These are phyloP conservation scores for Magnolia officinalis DNA, from an alignment of 164 flowering plant species.

Conservation along the genomic window DNA sequence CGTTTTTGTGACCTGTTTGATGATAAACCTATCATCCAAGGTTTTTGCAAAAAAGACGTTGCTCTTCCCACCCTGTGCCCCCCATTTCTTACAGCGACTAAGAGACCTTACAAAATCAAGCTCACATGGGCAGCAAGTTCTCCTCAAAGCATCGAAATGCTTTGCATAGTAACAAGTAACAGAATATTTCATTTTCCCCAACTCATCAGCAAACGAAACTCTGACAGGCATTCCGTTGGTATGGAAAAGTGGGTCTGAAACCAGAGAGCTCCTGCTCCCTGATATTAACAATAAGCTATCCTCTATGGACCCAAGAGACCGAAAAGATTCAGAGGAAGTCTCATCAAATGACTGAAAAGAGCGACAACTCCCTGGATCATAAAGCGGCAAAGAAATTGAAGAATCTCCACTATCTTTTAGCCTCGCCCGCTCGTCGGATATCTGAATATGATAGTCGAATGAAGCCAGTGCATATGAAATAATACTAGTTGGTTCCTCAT, in stretches of 20 bases:
- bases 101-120: slow-evolving; percentile 81
- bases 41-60: slow-evolving; percentile 96
- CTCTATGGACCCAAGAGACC: slow-evolving; percentile 55
- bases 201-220: slow-evolving; percentile 60
- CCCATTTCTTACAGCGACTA: slow-evolving; percentile 96
- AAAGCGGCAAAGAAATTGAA: slow-evolving; percentile 30
- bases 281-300: slow-evolving; percentile 58
- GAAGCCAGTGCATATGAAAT: slow-evolving; percentile 71
- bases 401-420: slow-evolving; percentile 45
- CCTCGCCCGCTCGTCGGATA: slow-evolving; percentile 60
- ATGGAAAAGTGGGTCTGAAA: slow-evolving; percentile 54
- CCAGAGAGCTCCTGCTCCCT: slow-evolving; percentile 54
- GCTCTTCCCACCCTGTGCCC: slow-evolving; percentile 98
- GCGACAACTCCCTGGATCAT: slow-evolving; percentile 39
- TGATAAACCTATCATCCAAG: slow-evolving; percentile 85
- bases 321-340: slow-evolving; percentile 36
- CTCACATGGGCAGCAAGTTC: slow-evolving; percentile 79
- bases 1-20: slow-evolving; percentile 94
- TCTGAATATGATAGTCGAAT: slow-evolving; percentile 56
- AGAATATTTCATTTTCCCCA: slow-evolving; percentile 76
- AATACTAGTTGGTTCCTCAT: slow-evolving; percentile 93
- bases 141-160: slow-evolving; percentile 79
- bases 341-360: slow-evolving; percentile 53
- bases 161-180: slow-evolving; percentile 86
- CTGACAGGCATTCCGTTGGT: slow-evolving; percentile 68